These are phyloP conservation scores for Penicillium corylophilum DNA, from an alignment of 2,329 filamentous ascomycete species.

Conservation along the genomic window DNA sequence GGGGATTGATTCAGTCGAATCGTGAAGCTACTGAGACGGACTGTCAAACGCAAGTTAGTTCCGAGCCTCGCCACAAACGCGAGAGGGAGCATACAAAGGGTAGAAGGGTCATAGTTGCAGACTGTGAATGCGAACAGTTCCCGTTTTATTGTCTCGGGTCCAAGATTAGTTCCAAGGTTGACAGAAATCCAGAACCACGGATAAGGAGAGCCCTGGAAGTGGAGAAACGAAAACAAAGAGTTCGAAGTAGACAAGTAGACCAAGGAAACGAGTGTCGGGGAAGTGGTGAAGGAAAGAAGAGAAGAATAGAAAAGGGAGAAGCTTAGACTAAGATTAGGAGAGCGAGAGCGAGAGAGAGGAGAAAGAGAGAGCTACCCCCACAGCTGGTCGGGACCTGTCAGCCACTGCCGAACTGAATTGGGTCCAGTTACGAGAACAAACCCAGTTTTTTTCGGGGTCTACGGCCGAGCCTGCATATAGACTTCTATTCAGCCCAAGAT, in stretches of 20 bases:
- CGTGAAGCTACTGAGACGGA: constrained; percentile 10
- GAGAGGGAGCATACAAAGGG: constrained; percentile 8
- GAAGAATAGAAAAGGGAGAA: constrained; percentile 2
- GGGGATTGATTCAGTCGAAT: constrained; percentile 17
- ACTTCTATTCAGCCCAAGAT: not conserved
- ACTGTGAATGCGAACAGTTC: not conserved
- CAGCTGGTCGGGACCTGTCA: not conserved
- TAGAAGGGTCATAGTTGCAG: constrained; percentile 21
- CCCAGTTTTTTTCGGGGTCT: not conserved
- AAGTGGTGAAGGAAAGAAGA: constrained; percentile 2
- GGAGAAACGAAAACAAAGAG: not conserved
- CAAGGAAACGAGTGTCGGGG: constrained; percentile 3
- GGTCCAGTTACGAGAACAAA: not conserved
- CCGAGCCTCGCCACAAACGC: constrained; percentile 9
- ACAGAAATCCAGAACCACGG: not conserved
- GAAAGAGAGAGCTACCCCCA: constrained; percentile 10
- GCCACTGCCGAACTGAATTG: not conserved
- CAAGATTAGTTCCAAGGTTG: not conserved
- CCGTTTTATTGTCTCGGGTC: constrained; percentile 19
- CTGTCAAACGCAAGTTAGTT: constrained; percentile 22
- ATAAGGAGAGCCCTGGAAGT: not conserved
- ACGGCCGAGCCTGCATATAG: not conserved
- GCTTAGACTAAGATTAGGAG: constrained; percentile 8
- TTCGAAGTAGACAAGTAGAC: not conserved
- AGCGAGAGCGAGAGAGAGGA: too few species aligned